These are phyloP conservation scores for Eucalyptus regnans DNA, from an alignment of 345 rosid species.

Conservation along the genomic window DNA sequence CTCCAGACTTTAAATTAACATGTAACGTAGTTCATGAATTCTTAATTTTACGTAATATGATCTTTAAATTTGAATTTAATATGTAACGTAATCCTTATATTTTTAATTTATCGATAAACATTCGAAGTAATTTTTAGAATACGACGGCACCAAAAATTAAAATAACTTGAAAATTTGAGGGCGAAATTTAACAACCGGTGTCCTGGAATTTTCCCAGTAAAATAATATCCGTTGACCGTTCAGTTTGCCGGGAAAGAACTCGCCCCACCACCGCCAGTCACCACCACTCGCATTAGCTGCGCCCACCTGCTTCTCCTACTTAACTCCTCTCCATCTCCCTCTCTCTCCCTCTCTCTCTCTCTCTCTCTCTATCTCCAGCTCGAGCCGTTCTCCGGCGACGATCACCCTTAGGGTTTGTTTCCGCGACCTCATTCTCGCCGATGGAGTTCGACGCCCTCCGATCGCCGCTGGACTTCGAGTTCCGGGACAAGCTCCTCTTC, in stretches of 20 bases:
- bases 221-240: background rate
- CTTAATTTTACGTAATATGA: background rate
- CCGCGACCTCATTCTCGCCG: background rate
- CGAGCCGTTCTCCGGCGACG: background rate
- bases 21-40: fast-evolving
- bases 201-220: background rate
- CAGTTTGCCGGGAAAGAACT: background rate
- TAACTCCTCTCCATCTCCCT: background rate
- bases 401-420: background rate
- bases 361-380: background rate
- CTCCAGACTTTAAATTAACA: background rate
- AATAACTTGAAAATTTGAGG: no score
- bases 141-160: no score
- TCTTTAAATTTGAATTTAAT: background rate
- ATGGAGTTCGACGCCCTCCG: background rate
- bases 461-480: background rate
- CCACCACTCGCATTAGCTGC: background rate
- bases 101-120: background rate
- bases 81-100: fast-evolving
- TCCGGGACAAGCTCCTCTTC: background rate
- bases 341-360: background rate
- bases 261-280: background rate
- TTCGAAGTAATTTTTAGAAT: no score
- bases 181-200: background rate
- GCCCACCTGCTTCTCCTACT: background rate